phyloP scores from a whole-genome alignment of 176 grass and related monocot species.

The Aegilops longissima region DNA sequence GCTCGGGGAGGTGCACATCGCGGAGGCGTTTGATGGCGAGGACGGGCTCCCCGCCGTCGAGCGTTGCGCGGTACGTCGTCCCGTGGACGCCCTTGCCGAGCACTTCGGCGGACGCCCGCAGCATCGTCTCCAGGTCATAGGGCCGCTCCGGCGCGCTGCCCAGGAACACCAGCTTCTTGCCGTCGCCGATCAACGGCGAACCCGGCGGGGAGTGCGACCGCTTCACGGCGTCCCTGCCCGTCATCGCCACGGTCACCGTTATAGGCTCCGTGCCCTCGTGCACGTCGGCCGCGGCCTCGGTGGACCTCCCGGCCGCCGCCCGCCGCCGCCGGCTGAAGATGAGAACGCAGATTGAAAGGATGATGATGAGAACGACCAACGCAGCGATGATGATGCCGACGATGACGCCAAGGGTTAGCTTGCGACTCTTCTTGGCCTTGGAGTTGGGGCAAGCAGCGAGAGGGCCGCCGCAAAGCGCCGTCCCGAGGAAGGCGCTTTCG shows the following conservation, averaged over 20 bases:
- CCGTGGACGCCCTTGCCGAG: slow-evolving; percentile 59
- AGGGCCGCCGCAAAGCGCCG: slow-evolving; percentile 43
- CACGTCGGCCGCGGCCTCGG: slow-evolving; percentile 21
- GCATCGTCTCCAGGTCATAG: slow-evolving; percentile 78
- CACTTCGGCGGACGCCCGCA: slow-evolving; percentile 84
- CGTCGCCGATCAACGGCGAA: neutral
- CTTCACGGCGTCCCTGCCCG: slow-evolving; percentile 7
- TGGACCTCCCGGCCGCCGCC: neutral
- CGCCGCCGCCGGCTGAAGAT: neutral
- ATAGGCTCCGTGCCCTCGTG: slow-evolving; percentile 1
- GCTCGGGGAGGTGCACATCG: slow-evolving; percentile 54
- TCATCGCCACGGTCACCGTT: slow-evolving; percentile 15
- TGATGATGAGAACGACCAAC: slow-evolving; percentile 27
- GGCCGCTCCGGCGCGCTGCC: slow-evolving; percentile 42
- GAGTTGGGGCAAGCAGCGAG: slow-evolving; percentile 28
- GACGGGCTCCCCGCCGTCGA: slow-evolving; percentile 58
- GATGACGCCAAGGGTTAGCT: slow-evolving; percentile 50
- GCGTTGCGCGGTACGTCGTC: slow-evolving; percentile 80
- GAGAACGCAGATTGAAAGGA: slow-evolving; percentile 40
- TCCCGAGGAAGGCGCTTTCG: slow-evolving; percentile 49
- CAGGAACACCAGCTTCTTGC: slow-evolving; percentile 76
- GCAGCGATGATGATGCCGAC: slow-evolving; percentile 54
- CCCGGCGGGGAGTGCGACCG: slow-evolving; percentile 9
- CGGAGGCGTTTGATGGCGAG: slow-evolving; percentile 70
- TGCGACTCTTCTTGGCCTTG: neutral